Percentiles rank a stretch among this genome's conserved stretches.
These are phyloP conservation scores for Basipetospora sp. DNA, from an alignment of 2,329 filamentous ascomycete species.

Conservation along the genomic window DNA sequence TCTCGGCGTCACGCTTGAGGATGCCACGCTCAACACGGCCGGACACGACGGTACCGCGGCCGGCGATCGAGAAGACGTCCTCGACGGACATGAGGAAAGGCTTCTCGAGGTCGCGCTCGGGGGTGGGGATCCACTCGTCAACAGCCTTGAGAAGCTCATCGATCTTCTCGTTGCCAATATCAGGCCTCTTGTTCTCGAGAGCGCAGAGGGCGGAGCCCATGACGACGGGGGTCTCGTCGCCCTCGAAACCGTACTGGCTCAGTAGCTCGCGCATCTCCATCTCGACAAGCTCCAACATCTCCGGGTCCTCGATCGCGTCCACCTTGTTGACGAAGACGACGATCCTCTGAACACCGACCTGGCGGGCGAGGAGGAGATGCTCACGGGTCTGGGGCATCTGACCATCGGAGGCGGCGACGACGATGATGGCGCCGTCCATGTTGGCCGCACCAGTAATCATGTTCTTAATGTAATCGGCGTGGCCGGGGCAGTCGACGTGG, in stretches of 20 bases:
- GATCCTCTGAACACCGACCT: conserved; percentile 95
- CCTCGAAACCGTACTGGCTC: conserved; percentile 85
- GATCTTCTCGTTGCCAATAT: conserved; percentile 78
- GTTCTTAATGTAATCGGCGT: conserved; percentile 99
- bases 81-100: conserved; percentile 98
- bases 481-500: conserved; percentile 98
- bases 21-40: conserved; percentile 93
- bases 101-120: conserved; percentile 86
- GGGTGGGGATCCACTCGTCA: conserved; percentile 92
- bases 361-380: conserved; percentile 90
- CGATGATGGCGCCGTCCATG: conserved; percentile 98
- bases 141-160: conserved; percentile 82
- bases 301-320: conserved; percentile 88
- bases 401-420: conserved; percentile 93
- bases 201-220: conserved; percentile 94
- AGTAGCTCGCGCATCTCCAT: conserved; percentile 99
- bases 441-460: conserved; percentile 99
- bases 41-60: conserved; percentile 90
- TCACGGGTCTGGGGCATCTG: conserved; percentile 99
- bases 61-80: conserved; percentile 77
- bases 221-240: conserved; percentile 92
- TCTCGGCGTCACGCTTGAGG: conserved; percentile 84
- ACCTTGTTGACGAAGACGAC: conserved; percentile 99
- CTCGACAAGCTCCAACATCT: conserved; percentile 99
- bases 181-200: conserved; percentile 69